A percentile compares a stretch with the other conserved stretches of the same genome.
Evolutionary conservation across 257 asterid species (phyloP).

Genomic region (Phtheirospermum japonicum): DNA sequence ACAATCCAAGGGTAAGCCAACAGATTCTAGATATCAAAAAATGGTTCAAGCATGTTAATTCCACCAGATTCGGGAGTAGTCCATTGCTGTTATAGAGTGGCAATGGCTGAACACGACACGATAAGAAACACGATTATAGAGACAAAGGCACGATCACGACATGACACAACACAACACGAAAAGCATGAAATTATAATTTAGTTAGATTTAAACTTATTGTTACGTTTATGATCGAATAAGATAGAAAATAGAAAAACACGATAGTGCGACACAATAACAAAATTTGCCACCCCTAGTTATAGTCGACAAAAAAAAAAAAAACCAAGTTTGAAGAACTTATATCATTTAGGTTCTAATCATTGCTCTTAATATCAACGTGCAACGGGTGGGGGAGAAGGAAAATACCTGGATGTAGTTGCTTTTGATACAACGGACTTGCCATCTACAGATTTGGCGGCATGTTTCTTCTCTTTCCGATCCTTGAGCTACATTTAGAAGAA

Average conservation of each 20-base stretch:
- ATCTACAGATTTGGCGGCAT: constrained; percentile 48
- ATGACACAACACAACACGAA: too few relatives aligned
- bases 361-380: constrained; percentile 8
- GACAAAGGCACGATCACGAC: too few relatives aligned
- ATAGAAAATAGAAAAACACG: too few relatives aligned
- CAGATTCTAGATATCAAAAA: constrained; percentile 5
- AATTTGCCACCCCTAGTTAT: too few relatives aligned
- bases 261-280: too few relatives aligned
- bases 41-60: constrained; percentile 4
- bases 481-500: constrained; percentile 55
- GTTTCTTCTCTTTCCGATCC: constrained; percentile 71
- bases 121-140: too few relatives aligned
- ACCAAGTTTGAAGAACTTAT: constrained; percentile 6
- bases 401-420: constrained; percentile 92
- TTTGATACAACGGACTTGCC: constrained; percentile 54
- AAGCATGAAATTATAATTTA: too few relatives aligned
- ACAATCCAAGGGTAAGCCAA: neutral
- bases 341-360: constrained; percentile 5
- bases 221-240: too few relatives aligned
- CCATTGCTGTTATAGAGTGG: neutral
- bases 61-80: neutral
- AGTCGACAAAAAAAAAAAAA: neutral
- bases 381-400: constrained; percentile 7
- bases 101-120: too few relatives aligned
- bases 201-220: too few relatives aligned